phyloP scores from a whole-genome alignment of 768 basidiomycete genomes.

The Lentinula boryana region DNA sequence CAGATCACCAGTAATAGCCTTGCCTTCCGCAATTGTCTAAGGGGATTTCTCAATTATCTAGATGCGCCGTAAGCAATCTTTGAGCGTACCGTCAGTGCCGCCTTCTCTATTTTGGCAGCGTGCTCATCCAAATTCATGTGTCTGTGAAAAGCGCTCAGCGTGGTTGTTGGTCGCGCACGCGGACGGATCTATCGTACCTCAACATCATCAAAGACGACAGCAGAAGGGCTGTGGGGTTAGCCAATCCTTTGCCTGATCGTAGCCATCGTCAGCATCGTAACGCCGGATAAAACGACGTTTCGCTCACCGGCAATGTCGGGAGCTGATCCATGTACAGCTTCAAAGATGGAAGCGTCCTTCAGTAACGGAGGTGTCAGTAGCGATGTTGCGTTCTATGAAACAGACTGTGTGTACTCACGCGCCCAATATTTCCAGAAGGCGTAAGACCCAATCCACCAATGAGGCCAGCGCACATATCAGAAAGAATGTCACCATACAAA shows the following conservation, averaged over 20 bases:
- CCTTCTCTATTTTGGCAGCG: slow-evolving; percentile 88
- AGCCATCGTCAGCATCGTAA: not conserved
- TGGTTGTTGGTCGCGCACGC: slow-evolving; percentile 7
- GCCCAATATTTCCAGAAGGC: slow-evolving; percentile 96
- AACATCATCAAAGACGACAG: slow-evolving; percentile 98
- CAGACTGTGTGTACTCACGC: slow-evolving; percentile 40
- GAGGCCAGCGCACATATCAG: slow-evolving; percentile 97
- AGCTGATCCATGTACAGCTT: slow-evolving; percentile 98
- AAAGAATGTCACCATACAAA: slow-evolving; percentile 91
- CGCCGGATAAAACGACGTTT: not conserved
- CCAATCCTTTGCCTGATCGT: slow-evolving; percentile 74
- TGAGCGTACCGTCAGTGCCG: slow-evolving; percentile 74
- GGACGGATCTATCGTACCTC: slow-evolving; percentile 45
- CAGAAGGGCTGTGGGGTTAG: slow-evolving; percentile 98
- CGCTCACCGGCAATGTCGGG: slow-evolving; percentile 92
- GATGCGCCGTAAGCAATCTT: not conserved
- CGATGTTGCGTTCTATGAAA: not conserved
- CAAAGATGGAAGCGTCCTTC: slow-evolving; percentile 97
- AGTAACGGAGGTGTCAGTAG: slow-evolving; percentile 13
- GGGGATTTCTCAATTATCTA: slow-evolving; percentile 8
- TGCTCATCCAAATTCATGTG: slow-evolving; percentile 88
- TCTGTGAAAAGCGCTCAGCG: slow-evolving; percentile 32
- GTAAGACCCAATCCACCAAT: slow-evolving; percentile 98
- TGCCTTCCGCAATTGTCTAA: slow-evolving; percentile 96
- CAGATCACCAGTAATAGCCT: slow-evolving; percentile 90